phyloP scores from a whole-genome alignment of 2,329 filamentous ascomycete genomes.

The Thielaviopsis euricoi region DNA sequence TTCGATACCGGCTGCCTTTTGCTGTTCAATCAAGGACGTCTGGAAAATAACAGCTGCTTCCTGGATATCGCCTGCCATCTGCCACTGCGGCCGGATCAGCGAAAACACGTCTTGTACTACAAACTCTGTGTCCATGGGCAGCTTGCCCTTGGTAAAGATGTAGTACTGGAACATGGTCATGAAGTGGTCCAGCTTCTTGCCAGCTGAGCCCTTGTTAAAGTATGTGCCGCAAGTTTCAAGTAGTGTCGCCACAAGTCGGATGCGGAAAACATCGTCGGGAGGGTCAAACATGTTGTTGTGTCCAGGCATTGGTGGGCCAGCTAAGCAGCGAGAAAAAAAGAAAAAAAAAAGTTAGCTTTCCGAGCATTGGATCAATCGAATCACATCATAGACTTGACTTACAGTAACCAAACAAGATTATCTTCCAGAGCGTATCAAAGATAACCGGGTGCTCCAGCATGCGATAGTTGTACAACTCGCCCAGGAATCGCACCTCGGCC shows the following conservation, averaged over 20 bases:
- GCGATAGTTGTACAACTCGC: constrained; percentile 93
- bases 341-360: constrained; percentile 7
- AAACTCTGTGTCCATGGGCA: constrained; percentile 97
- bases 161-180: constrained; percentile 96
- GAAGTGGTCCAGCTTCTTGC: constrained; percentile 97
- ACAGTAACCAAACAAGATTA: constrained; percentile 83
- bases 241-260: constrained; percentile 74
- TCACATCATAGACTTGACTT: constrained; percentile 16
- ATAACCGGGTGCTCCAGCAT: constrained; percentile 91
- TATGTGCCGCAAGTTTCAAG: constrained; percentile 93
- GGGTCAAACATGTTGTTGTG: constrained; percentile 63
- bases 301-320: constrained; percentile 66
- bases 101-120: constrained; percentile 85
- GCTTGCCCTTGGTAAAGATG: constrained; percentile 69
- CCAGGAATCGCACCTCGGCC: constrained; percentile 89
- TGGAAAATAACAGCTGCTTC: constrained; percentile 75
- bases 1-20: constrained; percentile 60
- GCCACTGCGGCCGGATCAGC: constrained; percentile 80
- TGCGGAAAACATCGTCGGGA: constrained; percentile 90
- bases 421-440: constrained; percentile 88
- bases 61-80: constrained; percentile 60
- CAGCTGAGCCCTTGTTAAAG: constrained; percentile 82
- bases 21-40: constrained; percentile 77
- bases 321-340: no score
- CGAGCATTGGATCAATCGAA: not conserved